Evolutionary conservation across 2,329 filamentous ascomycete genomes (phyloP), one percentile per base, ranked within the genome.

Genomic region (Pseudovirgaria hyperparasitica): DNA sequence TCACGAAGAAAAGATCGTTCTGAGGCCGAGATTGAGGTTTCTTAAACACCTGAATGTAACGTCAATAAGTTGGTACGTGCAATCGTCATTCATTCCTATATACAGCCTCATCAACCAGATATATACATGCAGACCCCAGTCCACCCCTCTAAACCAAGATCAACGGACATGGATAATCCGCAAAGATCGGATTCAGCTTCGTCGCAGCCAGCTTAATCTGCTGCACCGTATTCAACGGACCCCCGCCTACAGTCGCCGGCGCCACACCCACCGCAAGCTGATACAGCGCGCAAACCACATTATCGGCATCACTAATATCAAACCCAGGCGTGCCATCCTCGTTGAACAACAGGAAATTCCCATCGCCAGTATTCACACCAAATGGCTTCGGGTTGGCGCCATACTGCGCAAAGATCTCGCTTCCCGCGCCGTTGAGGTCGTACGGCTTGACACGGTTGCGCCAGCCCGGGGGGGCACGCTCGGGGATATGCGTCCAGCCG

Each of bases 381-480:
- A 62, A 60, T 1, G 56, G 41, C 8, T 61, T 57, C 3, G 60
- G 59, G 29, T 57, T 45, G 34, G 48, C 36, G 12, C 54, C 32
- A 32, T 63, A 63, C 46, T 53, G 48, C 2, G 41, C 40, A 3
- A 58, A 31, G 22, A 63, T 62, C 40, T 63, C 48, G 5, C 12
- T 26, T 5, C 45, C 46, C 5, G 58, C 52, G 17, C 54, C 49
- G 9, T 24, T 29, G 39, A 48, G 48, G 23, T 42, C 43, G 45
- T 58, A 60, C 1, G 43, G 38, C 6, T 33, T 18, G 5, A 35
- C 32, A 19, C 46, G 40, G 26, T 43, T 57, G 29, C 39, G 46
- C 56, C 57, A 62, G 33, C 59, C 56, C 12, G 45, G 45, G 2
- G 58, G 58, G 14, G 61, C 58, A 13, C 40, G 40, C 37, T 62